These are phyloP conservation scores for Lojkania enalia DNA, from an alignment of 2,329 filamentous ascomycete species.

Conservation along the genomic window DNA sequence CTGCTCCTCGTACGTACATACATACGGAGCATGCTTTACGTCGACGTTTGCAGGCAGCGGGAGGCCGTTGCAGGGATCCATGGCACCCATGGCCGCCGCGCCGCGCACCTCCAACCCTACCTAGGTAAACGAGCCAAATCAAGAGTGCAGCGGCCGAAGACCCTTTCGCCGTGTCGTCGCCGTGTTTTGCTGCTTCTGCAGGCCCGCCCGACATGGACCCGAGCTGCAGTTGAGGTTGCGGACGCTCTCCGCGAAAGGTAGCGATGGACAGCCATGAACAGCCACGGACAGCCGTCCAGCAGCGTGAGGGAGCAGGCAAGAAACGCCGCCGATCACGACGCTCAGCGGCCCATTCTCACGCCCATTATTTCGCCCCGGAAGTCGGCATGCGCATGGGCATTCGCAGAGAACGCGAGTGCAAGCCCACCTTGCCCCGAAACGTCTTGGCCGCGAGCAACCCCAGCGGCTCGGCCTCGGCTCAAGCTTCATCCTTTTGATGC, in stretches of 20 bases:
- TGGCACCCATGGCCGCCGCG: background rate
- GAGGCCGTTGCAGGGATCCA: constrained; percentile 22
- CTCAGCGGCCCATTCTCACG: constrained; percentile 10
- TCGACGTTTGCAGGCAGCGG: constrained; percentile 20
- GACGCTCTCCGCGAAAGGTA: constrained; percentile 10
- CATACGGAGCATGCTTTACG: constrained; percentile 17
- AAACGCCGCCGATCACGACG: constrained; percentile 12
- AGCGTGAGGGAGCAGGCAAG: background rate
- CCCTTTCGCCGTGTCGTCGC: constrained; percentile 2
- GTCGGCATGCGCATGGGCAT: constrained; percentile 13
- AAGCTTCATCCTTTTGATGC: constrained; percentile 3
- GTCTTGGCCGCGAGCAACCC: constrained; percentile 16
- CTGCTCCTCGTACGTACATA: constrained; percentile 7
- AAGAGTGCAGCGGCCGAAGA: background rate
- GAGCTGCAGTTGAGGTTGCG: constrained; percentile 10
- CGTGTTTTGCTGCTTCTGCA: constrained; percentile 3
- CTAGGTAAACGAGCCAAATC: too few species aligned
- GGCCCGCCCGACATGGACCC: constrained; percentile 18
- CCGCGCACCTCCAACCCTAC: background rate
- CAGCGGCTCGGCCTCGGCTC: constrained; percentile 18
- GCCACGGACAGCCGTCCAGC: constrained; percentile 10
- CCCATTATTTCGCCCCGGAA: constrained; percentile 13
- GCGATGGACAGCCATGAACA: constrained; percentile 14
- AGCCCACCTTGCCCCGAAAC: constrained; percentile 18
- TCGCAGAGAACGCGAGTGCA: too few species aligned